These are phyloP conservation scores for Pyrus hybrid DNA, from an alignment of 331 rosid genomes.

Conservation along the genomic window DNA sequence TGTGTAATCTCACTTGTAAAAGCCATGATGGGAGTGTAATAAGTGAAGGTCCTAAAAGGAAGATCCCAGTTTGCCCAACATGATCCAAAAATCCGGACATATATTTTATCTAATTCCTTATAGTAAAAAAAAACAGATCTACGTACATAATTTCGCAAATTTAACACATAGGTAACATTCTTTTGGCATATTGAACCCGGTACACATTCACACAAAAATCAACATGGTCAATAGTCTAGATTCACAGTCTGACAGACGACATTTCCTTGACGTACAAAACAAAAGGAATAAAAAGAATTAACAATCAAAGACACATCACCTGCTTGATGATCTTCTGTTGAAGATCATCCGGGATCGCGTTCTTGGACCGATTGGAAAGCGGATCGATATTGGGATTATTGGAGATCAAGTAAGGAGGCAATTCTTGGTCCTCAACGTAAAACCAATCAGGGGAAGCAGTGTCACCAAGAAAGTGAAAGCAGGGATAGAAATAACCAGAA, in stretches of 20 bases:
- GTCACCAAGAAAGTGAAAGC: conserved; percentile 63
- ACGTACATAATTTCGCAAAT: too few species aligned
- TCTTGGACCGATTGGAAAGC: conserved; percentile 51
- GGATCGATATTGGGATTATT: too few species aligned
- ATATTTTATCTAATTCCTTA: too few species aligned
- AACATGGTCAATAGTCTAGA: too few species aligned
- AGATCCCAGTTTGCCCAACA: not conserved
- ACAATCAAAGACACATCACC: conserved; percentile 20
- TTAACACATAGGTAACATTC: too few species aligned
- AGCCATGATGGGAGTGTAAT: not conserved
- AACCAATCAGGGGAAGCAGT: conserved; percentile 64
- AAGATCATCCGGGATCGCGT: conserved; percentile 49
- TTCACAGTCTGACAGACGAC: too few species aligned
- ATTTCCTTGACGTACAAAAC: too few species aligned
- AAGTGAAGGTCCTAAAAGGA: not conserved
- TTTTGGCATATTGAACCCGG: too few species aligned
- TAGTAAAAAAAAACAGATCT: too few species aligned
- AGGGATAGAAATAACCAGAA: conserved; percentile 71
- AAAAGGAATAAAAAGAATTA: not conserved
- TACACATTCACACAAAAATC: too few species aligned
- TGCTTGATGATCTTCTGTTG: conserved; percentile 78
- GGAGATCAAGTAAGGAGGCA: conserved; percentile 45
- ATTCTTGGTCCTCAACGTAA: conserved; percentile 61
- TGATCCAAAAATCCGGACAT: not conserved
- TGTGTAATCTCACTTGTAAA: not conserved